Conservation (phyloP, 257 asterid genomes). For the Echites panduratus region DNA sequence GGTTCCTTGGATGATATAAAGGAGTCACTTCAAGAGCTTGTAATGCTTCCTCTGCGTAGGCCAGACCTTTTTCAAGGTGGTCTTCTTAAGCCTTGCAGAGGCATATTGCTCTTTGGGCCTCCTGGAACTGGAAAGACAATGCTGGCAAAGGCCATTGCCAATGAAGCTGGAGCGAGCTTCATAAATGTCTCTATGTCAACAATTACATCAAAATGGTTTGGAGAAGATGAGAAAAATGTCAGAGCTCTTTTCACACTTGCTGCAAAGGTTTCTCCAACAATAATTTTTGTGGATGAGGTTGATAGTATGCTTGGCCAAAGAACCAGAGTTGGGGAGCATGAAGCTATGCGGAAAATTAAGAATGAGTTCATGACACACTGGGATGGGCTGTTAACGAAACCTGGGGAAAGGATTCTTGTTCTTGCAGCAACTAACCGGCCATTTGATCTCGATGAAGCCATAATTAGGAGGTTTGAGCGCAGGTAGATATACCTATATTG, state of each 20-base stretch:
- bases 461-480: constrained; percentile 94
- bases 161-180: constrained; percentile 98
- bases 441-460: constrained; percentile 99
- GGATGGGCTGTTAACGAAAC: constrained; percentile 89
- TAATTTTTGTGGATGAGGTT: constrained; percentile 93
- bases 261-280: constrained; percentile 89
- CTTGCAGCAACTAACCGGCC: constrained; percentile 99
- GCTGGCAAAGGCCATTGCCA: constrained; percentile 99
- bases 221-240: constrained; percentile 94
- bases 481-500: constrained; percentile 44
- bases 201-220: constrained; percentile 97
- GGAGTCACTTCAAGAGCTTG: constrained; percentile 96
- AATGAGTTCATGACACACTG: constrained; percentile 94
- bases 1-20: constrained; percentile 85
- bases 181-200: constrained; percentile 96
- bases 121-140: constrained; percentile 99
- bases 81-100: constrained; percentile 95
- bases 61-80: constrained; percentile 97
- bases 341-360: constrained; percentile 95
- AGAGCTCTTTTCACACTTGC: constrained; percentile 98
- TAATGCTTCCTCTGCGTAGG: constrained; percentile 97
- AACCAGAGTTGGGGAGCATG: constrained; percentile 91
- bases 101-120: constrained; percentile 95
- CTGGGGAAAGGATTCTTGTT: constrained; percentile 93
- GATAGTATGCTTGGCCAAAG: constrained; percentile 99